Evolutionary conservation across 192 early-diverging fungal species (phyloP).

Genomic region (Backusella psychrophila): DNA sequence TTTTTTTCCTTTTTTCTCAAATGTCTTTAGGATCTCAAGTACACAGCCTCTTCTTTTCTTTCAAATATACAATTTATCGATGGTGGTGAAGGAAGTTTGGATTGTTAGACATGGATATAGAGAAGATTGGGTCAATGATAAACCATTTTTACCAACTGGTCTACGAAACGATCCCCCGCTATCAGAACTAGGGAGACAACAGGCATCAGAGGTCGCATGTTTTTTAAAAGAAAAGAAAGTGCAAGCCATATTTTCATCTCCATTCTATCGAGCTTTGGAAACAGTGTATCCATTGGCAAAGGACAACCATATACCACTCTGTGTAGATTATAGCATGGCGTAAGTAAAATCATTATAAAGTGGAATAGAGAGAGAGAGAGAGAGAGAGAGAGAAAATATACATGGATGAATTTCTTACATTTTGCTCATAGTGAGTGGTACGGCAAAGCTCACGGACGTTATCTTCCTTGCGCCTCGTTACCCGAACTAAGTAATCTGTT

Average conservation of each 20-base stretch:
- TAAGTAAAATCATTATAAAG: constrained; percentile 1
- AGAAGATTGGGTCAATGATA: constrained; percentile 28
- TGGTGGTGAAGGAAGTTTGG: constrained; percentile 31
- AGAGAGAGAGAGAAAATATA: background rate
- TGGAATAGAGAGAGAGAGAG: background rate
- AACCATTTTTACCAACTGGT: constrained; percentile 20
- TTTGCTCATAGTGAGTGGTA: constrained; percentile 26
- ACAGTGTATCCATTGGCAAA: constrained; percentile 21
- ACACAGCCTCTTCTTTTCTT: background rate
- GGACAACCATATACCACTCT: constrained; percentile 4
- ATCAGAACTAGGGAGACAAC: constrained; percentile 6
- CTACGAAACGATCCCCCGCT: constrained; percentile 25
- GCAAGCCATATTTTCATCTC: constrained; percentile 27
- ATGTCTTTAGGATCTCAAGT: background rate
- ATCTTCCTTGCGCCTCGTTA: constrained; percentile 15
- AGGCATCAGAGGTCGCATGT: constrained; percentile 23
- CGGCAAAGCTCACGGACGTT: constrained; percentile 9
- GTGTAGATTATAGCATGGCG: constrained; percentile 25
- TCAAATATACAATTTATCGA: background rate
- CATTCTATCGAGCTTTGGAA: constrained; percentile 32
- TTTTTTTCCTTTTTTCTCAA: background rate
- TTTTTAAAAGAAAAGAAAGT: constrained; percentile 20
- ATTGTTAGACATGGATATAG: constrained; percentile 32
- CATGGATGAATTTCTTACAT: background rate
- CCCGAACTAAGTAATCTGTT: constrained; percentile 15